Evolutionary conservation across 1,139 yeast species (phyloP), one percentile per base, ranked within the genome.

Genomic region (Casaregolazyma suthepensis): DNA sequence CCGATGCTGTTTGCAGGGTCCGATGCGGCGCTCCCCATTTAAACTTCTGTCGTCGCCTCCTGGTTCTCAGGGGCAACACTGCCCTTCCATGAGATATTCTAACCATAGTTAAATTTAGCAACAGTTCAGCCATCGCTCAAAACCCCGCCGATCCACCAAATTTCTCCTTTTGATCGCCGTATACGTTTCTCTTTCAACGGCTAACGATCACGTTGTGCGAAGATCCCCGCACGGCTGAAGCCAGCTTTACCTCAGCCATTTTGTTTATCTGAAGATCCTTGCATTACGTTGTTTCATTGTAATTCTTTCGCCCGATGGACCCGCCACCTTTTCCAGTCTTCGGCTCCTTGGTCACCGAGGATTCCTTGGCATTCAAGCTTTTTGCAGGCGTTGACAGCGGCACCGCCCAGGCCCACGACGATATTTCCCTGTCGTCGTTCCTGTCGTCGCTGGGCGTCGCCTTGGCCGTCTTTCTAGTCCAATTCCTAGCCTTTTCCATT

Each of bases 361-460:
- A 35, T 15, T 35, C 40, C 17, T 15, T 35, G 40, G 37, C 48
- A 22, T 38, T 45, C n/a, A 37, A 37, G 37, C 45, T 49, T 19
- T 22, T 43, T 37, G 20, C 52, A 18, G 46, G 29, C 3, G 46
- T 29, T 10, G 54, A 56, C 29, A 56, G 57, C 22, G 61, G 61
- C 19, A 47, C 46, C 12, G 61, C 60, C n/a, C 57, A 52, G 50
- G 35, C 45, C 6, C 50, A 52, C 13, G 59, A 61, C 9, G 68
- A 67, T n/a, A 61, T 65, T 55, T 54, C 65, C 5, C 44, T 61
- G 2, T 45, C 56, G 7, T 60, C 63, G 13, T 57, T 68, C 22
- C 45, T 67, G 29, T 57, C 65, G 7, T 67, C 72, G 1, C 51
- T 68, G 18, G 54, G 56, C 4, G 59, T 61, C 1, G 61, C 71